Evolutionary conservation across 1,139 yeast genomes (phyloP), one percentile per base, ranked within the genome.

Genomic region (Hanseniaspora sp.): DNA sequence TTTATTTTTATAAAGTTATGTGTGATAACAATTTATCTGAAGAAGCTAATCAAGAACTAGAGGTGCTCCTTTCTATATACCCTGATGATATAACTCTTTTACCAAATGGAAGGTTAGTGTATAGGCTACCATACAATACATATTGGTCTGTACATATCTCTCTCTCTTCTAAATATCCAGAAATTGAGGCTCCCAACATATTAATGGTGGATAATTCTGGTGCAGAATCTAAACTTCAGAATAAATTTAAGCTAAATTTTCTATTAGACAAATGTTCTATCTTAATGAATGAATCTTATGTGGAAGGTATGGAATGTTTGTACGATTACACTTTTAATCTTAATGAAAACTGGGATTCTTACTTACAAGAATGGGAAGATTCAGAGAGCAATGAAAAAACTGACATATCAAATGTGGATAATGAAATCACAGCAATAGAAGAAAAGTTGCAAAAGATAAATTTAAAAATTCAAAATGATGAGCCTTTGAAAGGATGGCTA

Each of bases 1-100:
- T 23, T 23, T 23, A 11, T 37, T 15, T 11, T 42, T 29, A n/a
- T n/a, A 15, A 54, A 30, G 4, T n/a, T 18, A 39, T 18, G 42
- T 11, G 15, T 17, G 34, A 15, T 23, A 48, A 29, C 31, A 17
- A 40, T 7, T 42, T 48, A 33, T 60, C 70, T 23, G 80, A 79
- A 60, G 88, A 84, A 53, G 70, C 86, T 13, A 63, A 67, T n/a
- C 95, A 87, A 56, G 98, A 92, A 64, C 69, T 86, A 30, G 79
- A 78, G 52, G 94, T 96, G 12, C 80, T 90, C 23, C 85, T 86
- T 58, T 95, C 96, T 2, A 90, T 92, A n/a, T 90, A 80, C 63
- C 96, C 95, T 0, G 85, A 75, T 15, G 73, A 75, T 46, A 61
- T 79, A 55, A 65, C 62, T 0, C 74, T 60, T 56, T 71, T 71